phyloP scores from a whole-genome alignment of 169 alveolate genomes.

The Plasmodium vinckei region DNA sequence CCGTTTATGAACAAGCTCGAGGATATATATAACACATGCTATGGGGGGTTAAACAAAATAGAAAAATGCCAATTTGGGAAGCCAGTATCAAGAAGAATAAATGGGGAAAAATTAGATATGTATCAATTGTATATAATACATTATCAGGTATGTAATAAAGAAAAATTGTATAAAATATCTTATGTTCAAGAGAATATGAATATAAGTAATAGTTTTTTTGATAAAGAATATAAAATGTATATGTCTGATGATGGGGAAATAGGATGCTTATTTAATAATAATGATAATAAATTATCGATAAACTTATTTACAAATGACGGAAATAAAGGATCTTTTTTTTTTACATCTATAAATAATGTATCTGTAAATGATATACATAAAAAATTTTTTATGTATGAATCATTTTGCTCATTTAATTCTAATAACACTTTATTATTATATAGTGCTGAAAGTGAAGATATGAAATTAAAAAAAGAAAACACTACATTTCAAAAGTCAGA shows the following conservation, averaged over 20 bases:
- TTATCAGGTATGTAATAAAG: conserved; percentile 63
- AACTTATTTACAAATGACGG: conserved; percentile 47
- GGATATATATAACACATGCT: conserved; percentile 55
- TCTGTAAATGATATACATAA: conserved; percentile 41
- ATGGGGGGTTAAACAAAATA: conserved; percentile 48
- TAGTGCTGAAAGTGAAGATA: conserved; percentile 70
- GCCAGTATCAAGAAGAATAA: conserved; percentile 13
- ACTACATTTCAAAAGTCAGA: conserved; percentile 10
- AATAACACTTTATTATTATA: conserved; percentile 55
- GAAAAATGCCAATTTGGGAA: conserved; percentile 62
- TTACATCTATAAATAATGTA: conserved; percentile 43
- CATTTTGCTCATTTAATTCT: conserved; percentile 60
- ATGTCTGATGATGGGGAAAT: conserved; percentile 56
- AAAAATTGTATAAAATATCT: conserved; percentile 62
- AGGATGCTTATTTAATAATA: conserved; percentile 62
- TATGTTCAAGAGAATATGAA: conserved; percentile 49
- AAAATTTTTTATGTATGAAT: conserved; percentile 37
- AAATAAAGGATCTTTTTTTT: conserved; percentile 23
- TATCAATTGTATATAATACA: conserved; percentile 66
- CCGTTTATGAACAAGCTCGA: conserved; percentile 72
- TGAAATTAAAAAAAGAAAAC: conserved; percentile 27
- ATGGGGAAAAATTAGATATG: conserved; percentile 15
- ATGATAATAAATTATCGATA: conserved; percentile 58
- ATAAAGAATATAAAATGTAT: conserved; percentile 64
- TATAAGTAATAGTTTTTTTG: conserved; percentile 51